Base-by-base conservation (phyloP, 75 land plant species). In the Cryptomeria japonica region DNA sequence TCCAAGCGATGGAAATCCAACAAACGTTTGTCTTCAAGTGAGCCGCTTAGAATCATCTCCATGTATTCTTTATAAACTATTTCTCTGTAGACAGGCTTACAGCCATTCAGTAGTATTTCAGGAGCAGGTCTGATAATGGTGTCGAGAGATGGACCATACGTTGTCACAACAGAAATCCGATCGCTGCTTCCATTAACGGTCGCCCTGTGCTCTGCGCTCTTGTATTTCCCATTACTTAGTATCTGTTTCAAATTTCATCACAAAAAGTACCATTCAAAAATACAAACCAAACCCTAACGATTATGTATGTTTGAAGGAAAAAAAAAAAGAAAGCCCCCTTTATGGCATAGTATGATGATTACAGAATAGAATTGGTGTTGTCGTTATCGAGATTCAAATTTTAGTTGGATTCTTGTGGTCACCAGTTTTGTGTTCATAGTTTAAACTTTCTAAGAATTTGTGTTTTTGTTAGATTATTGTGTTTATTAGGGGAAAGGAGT, bases 201-300 rank as follows among this genome's bases (percentile, higher is more conserved):
- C 5, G 91, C 91, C 42, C 88, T 34, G 44, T 90, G 91, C 61
- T 73, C 46, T 28, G 82, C 88, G 85, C 91, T 90, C 79, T 89
- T 89, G 91, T 89, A 90, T 10, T 14, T 64, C 18, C 78, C 84
- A 55, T 90, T 90, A 58, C 91, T 90, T 61, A 90, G 46, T 58
- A 86, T 70, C 91, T 90, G 58, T 75, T 58, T 19, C 64, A 58
- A 58, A 58, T 18, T 22, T 28, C 31, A 86, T 78, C 22, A 80
- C 11, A 80, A 28, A 42, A 16, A 41, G 4, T 4, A 11, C 39
- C 18, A 44, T 6, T 85, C 56, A 18, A 9, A 36, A 34, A 25
- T 14, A 47, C 36, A 34, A 47, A 39, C 9, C 31, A 85, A 49
- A n/a, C 7, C 55, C 38, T 34, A 5, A 44, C 5, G 46, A 44